Percentiles rank a stretch among this genome's conserved stretches.
Evolutionary conservation across 2,329 filamentous ascomycete genomes (phyloP).

Genomic region (Teratosphaeria viscida): DNA sequence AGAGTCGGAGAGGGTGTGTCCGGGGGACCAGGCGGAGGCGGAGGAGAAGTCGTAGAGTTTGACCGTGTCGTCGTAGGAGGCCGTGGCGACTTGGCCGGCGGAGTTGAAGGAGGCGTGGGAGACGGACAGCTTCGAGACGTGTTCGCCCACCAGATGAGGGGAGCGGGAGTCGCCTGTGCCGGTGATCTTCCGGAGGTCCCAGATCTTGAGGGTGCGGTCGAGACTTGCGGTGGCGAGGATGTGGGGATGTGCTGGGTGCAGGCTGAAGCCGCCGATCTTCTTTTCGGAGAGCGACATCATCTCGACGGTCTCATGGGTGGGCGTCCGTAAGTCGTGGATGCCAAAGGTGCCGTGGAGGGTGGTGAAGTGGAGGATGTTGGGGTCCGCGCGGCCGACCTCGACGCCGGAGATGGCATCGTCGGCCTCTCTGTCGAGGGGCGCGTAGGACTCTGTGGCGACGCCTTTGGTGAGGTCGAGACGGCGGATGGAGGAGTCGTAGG

Average conservation of each 20-base stretch:
- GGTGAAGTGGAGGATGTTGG: conserved; percentile 73
- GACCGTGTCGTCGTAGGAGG: conserved; percentile 88
- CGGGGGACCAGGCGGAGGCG: conserved; percentile 35
- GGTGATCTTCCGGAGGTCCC: conserved; percentile 76
- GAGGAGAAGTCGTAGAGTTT: conserved; percentile 74
- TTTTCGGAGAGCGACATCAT: conserved; percentile 73
- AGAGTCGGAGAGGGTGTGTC: conserved; percentile 41
- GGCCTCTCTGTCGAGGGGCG: conserved; percentile 55
- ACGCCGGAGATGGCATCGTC: conserved; percentile 77
- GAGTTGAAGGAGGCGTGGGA: conserved; percentile 87
- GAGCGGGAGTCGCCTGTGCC: conserved; percentile 46
- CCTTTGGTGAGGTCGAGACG: conserved; percentile 75
- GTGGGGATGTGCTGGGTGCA: conserved; percentile 71
- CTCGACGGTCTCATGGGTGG: conserved; percentile 43
- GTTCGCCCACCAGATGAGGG: conserved; percentile 67
- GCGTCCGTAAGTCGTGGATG: conserved; percentile 63
- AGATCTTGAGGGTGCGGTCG: conserved; percentile 80
- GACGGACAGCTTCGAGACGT: conserved; percentile 72
- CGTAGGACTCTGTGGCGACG: conserved; percentile 70
- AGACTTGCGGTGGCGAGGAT: conserved; percentile 81
- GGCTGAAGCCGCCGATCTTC: conserved; percentile 88
- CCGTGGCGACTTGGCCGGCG: conserved; percentile 76
- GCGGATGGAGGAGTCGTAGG: conserved; percentile 87
- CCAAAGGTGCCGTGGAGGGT: conserved; percentile 75
- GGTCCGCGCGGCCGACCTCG: conserved; percentile 61